A percentile compares a stretch with the other conserved stretches of the same genome.
phyloP scores from a whole-genome alignment of 768 basidiomycete species.

The Cystofilobasidium ferigula region DNA sequence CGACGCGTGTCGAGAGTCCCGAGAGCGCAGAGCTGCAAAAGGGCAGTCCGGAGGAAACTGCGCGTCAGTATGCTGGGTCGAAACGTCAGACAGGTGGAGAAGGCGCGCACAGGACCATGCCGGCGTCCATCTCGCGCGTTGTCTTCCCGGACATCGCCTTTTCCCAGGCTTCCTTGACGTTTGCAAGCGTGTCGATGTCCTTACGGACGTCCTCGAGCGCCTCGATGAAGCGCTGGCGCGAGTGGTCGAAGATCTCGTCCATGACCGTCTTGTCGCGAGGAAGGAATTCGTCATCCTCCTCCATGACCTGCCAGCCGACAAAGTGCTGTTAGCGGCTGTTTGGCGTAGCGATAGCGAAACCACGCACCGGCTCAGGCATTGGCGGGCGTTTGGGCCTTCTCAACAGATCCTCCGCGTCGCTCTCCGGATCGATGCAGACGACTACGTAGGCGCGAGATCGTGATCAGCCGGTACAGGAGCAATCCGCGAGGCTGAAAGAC shows the following conservation, averaged over 20 bases:
- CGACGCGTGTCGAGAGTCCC: slow-evolving; percentile 20
- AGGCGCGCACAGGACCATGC: slow-evolving; percentile 21
- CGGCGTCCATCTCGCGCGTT: slow-evolving; percentile 11
- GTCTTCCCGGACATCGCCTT: slow-evolving; percentile 13
- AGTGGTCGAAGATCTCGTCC: slow-evolving; percentile 24
- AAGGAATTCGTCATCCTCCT: neutral
- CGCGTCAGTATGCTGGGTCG: neutral
- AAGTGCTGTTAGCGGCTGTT: neutral
- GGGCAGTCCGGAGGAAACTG: too few relatives aligned
- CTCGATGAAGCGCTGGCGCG: slow-evolving; percentile 19
- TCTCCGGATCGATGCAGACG: slow-evolving; percentile 36
- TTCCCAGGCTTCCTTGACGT: slow-evolving; percentile 19
- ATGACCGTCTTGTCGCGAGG: slow-evolving; percentile 19
- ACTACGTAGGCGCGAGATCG: slow-evolving; percentile 28
- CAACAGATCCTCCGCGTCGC: slow-evolving; percentile 10
- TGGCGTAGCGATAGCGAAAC: neutral
- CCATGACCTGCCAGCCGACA: slow-evolving; percentile 2
- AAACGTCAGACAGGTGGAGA: too few relatives aligned
- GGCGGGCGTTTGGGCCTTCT: neutral
- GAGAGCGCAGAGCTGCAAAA: slow-evolving; percentile 17
- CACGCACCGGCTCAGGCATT: neutral
- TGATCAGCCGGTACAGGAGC: too few relatives aligned
- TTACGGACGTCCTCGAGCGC: slow-evolving; percentile 14
- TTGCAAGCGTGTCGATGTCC: slow-evolving; percentile 14
- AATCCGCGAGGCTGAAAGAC: slow-evolving; percentile 24